Percentiles rank a stretch among this genome's conserved stretches.
Evolutionary conservation across 2,329 filamentous ascomycete species (phyloP).

Genomic region (Leptosphaerulina australis): DNA sequence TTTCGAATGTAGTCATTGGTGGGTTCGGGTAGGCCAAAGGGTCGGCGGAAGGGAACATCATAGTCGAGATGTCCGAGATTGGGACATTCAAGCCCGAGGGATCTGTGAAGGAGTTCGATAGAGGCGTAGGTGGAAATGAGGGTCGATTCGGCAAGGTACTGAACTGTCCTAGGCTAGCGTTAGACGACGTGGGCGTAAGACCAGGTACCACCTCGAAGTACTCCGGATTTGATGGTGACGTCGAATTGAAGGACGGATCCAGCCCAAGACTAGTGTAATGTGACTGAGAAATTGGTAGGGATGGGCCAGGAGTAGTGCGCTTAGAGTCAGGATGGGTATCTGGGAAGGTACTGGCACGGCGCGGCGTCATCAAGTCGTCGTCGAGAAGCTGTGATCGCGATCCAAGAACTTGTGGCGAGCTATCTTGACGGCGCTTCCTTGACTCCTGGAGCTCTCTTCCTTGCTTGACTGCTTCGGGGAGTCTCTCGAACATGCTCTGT

Average conservation of each 20-base stretch:
- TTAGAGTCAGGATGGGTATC: constrained; percentile 40
- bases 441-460: constrained; percentile 36
- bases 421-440: constrained; percentile 49
- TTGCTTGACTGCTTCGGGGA: constrained; percentile 72
- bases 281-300: constrained; percentile 38
- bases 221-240: constrained; percentile 35
- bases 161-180: constrained; percentile 38
- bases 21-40: constrained; percentile 82
- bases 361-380: constrained; percentile 27
- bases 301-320: constrained; percentile 32
- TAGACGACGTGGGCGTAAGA: constrained; percentile 43
- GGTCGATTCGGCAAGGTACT: constrained; percentile 34
- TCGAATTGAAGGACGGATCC: constrained; percentile 35
- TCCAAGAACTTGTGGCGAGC: constrained; percentile 41
- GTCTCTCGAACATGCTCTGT: constrained; percentile 79
- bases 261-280: constrained; percentile 38
- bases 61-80: constrained; percentile 72
- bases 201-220: constrained; percentile 41
- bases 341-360: constrained; percentile 47
- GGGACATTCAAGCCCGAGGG: constrained; percentile 49
- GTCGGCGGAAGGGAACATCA: constrained; percentile 82
- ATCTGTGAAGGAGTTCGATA: constrained; percentile 40
- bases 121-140: constrained; percentile 37
- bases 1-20: constrained; percentile 66
- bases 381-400: constrained; percentile 34